Conservation (phyloP, 495 filamentous ascomycete genomes). For the Staphylotrichum tortipilum region DNA sequence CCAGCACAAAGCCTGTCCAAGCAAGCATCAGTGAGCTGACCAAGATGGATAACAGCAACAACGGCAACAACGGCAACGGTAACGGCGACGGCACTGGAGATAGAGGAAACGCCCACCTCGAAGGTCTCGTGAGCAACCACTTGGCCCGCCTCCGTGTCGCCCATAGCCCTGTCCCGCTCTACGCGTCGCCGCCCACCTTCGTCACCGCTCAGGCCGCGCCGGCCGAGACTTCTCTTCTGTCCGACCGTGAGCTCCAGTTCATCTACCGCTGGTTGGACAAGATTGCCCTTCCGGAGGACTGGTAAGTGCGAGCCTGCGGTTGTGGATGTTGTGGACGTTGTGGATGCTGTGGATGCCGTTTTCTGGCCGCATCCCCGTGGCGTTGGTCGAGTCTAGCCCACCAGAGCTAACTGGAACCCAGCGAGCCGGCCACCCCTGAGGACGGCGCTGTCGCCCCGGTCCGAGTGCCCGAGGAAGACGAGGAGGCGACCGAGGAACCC, state of each 20-base stretch:
- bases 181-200: background rate
- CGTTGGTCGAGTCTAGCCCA: too few species aligned
- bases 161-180: background rate
- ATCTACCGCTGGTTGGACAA: constrained; percentile 2
- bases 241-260: background rate
- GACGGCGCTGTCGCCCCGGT: background rate
- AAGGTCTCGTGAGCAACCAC: background rate
- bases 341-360: too few species aligned
- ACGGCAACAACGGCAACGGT: too few species aligned
- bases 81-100: too few species aligned
- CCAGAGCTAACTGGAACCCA: background rate
- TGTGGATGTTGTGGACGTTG: too few species aligned
- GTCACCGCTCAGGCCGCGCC: background rate
- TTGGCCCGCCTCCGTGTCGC: background rate
- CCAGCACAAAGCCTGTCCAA: background rate
- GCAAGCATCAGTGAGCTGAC: background rate
- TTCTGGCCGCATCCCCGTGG: too few species aligned
- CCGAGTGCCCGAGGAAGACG: background rate
- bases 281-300: constrained; percentile 2
- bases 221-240: background rate
- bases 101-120: background rate
- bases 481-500: background rate
- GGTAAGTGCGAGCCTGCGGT: constrained; percentile 4
- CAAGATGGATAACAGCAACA: background rate
- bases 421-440: background rate